Conservation (phyloP, 805 yeast genomes). For the Saccharomycopsis vini region DNA sequence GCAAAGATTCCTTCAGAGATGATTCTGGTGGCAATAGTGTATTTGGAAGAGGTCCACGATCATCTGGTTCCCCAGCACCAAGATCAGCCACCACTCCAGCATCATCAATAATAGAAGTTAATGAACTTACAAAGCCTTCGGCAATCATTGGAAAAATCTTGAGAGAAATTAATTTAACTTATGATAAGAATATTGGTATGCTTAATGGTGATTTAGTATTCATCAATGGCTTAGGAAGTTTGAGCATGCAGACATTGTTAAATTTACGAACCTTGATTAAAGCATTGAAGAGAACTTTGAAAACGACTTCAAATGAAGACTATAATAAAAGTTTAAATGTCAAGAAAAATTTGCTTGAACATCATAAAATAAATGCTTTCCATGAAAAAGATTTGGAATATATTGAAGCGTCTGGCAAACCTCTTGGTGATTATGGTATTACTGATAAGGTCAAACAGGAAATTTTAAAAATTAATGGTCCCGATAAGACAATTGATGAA, state of each 20-base stretch:
- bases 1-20: too few relatives aligned
- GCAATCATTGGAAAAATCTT: conserved; percentile 41
- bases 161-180: conserved; percentile 41
- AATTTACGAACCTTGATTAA: conserved; percentile 9
- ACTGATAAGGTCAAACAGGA: conserved; percentile 8
- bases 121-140: conserved; percentile 26
- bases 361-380: conserved; percentile 5
- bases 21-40: too few relatives aligned
- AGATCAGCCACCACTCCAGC: neutral
- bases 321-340: conserved; percentile 18
- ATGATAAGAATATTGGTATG: conserved; percentile 51
- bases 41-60: neutral
- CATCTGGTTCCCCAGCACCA: neutral
- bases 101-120: neutral
- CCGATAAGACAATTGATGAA: conserved; percentile 5
- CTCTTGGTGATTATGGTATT: conserved; percentile 11
- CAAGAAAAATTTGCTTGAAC: conserved; percentile 28
- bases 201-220: conserved; percentile 47
- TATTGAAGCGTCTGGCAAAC: conserved; percentile 2
- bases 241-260: conserved; percentile 10
- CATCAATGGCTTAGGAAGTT: neutral
- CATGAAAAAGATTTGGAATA: conserved; percentile 7
- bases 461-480: neutral
- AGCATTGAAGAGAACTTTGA: conserved; percentile 11
- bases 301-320: conserved; percentile 7